Evolutionary conservation across 2,329 filamentous ascomycete species (phyloP).

Genomic region (Xylaria sp.): DNA sequence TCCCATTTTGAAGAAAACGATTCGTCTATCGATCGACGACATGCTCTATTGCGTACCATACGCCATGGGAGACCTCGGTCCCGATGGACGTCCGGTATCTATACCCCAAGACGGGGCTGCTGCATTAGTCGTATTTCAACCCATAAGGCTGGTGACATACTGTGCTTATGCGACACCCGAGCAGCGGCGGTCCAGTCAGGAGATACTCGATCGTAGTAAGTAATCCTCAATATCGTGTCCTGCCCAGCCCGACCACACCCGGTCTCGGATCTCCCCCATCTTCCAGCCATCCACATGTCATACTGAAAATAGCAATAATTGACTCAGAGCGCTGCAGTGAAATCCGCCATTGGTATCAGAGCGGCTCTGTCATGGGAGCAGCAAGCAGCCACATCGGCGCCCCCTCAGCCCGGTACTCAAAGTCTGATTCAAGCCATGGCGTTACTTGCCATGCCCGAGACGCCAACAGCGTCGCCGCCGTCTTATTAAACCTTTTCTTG

Average conservation of each 20-base stretch:
- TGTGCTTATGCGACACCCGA: slow-evolving; percentile 31
- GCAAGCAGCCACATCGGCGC: slow-evolving; percentile 1
- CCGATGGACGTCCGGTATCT: slow-evolving; percentile 18
- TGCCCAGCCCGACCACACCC: not conserved
- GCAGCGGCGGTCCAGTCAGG: slow-evolving; percentile 22
- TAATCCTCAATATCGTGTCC: not conserved
- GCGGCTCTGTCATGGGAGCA: slow-evolving; percentile 35
- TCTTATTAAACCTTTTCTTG: not conserved
- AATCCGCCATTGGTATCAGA: slow-evolving; percentile 31
- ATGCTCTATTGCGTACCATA: slow-evolving; percentile 38
- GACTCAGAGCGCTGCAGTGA: slow-evolving; percentile 18
- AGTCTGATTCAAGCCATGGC: slow-evolving; percentile 25
- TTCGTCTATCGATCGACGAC: slow-evolving; percentile 34
- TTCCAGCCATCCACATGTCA: not conserved
- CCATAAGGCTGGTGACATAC: slow-evolving; percentile 31
- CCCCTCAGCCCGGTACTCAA: slow-evolving; percentile 15
- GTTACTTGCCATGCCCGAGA: not conserved
- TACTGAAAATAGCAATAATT: not conserved
- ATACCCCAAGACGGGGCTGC: slow-evolving; percentile 33
- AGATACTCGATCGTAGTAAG: slow-evolving; percentile 31
- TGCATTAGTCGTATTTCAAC: slow-evolving; percentile 35
- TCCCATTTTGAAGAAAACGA: slow-evolving; percentile 25
- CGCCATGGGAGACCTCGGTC: slow-evolving; percentile 33
- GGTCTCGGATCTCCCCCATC: not conserved
- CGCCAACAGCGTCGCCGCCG: not conserved